Percentiles rank a stretch among this genome's conserved stretches.
Conservation (phyloP, 177 flowering plant genomes). For the Vitis hybrid region DNA sequence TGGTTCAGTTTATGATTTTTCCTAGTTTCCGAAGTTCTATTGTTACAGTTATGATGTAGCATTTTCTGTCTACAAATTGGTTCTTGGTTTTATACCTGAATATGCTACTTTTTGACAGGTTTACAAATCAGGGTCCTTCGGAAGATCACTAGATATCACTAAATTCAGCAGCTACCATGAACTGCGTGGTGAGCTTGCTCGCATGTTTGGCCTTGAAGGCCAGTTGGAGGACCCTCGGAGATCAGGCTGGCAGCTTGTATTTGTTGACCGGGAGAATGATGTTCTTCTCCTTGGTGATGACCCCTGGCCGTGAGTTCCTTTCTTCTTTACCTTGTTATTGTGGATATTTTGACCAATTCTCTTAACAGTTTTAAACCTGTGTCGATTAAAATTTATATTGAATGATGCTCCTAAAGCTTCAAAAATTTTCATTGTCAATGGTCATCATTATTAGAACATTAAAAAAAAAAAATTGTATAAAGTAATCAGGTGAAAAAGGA, state of each 20-base stretch:
- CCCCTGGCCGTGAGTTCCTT: slow-evolving; percentile 88
- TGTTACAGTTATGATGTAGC: background rate
- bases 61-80: background rate
- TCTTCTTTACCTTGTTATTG: background rate
- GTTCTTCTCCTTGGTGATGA: slow-evolving; percentile 98
- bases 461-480: too few species aligned
- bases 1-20: background rate
- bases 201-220: slow-evolving; percentile 94
- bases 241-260: slow-evolving; percentile 99
- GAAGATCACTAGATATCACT: slow-evolving; percentile 85
- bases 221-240: slow-evolving; percentile 93
- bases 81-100: background rate
- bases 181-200: slow-evolving; percentile 88
- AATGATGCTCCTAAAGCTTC: background rate
- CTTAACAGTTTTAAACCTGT: too few species aligned
- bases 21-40: background rate
- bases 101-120: slow-evolving; percentile 45
- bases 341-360: background rate
- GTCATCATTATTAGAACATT: too few species aligned
- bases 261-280: slow-evolving; percentile 97
- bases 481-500: too few species aligned
- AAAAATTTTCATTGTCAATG: too few species aligned
- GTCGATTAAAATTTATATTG: background rate
- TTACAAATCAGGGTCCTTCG: slow-evolving; percentile 86
- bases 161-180: slow-evolving; percentile 91